A percentile compares a stretch with the other conserved stretches of the same genome.
Evolutionary conservation across 192 early-diverging fungal species (phyloP).

Genomic region (Umbelopsis sp.): DNA sequence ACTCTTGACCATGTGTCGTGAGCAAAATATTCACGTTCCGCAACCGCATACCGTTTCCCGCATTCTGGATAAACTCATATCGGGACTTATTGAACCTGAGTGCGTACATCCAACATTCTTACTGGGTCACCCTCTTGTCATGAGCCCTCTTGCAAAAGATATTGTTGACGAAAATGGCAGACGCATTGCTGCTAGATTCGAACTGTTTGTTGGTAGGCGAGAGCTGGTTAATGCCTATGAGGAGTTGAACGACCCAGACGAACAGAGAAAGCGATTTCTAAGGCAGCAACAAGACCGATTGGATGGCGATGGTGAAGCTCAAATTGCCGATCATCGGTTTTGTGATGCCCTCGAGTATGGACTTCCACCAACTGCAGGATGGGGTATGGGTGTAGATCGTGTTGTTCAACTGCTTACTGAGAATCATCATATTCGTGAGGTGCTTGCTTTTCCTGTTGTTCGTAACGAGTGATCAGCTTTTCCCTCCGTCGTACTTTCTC

Average conservation of each 20-base stretch:
- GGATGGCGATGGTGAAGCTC: slow-evolving; percentile 77
- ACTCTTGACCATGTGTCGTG: slow-evolving; percentile 37
- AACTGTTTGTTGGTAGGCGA: slow-evolving; percentile 75
- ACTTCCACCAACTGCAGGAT: slow-evolving; percentile 85
- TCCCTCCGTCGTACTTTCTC: neutral
- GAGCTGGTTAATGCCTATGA: slow-evolving; percentile 89
- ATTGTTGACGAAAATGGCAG: slow-evolving; percentile 29
- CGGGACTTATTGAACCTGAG: slow-evolving; percentile 70
- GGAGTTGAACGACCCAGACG: slow-evolving; percentile 85
- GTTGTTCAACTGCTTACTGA: slow-evolving; percentile 72
- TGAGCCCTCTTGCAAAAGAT: slow-evolving; percentile 83
- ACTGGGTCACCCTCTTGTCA: slow-evolving; percentile 70
- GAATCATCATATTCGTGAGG: slow-evolving; percentile 73
- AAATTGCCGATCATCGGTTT: slow-evolving; percentile 70
- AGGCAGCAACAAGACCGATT: slow-evolving; percentile 66
- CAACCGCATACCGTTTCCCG: slow-evolving; percentile 66
- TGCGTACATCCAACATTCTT: slow-evolving; percentile 85
- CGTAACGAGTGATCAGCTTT: slow-evolving; percentile 1
- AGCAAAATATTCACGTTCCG: slow-evolving; percentile 39
- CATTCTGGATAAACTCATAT: slow-evolving; percentile 74
- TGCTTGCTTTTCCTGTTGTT: slow-evolving; percentile 75
- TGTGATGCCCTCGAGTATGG: slow-evolving; percentile 80
- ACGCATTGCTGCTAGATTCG: slow-evolving; percentile 67
- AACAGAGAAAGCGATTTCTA: slow-evolving; percentile 68
- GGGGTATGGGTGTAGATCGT: slow-evolving; percentile 90